Evolutionary conservation across 208 protist genomes (phyloP).

Genomic region (Trypanosoma platydactyli): DNA sequence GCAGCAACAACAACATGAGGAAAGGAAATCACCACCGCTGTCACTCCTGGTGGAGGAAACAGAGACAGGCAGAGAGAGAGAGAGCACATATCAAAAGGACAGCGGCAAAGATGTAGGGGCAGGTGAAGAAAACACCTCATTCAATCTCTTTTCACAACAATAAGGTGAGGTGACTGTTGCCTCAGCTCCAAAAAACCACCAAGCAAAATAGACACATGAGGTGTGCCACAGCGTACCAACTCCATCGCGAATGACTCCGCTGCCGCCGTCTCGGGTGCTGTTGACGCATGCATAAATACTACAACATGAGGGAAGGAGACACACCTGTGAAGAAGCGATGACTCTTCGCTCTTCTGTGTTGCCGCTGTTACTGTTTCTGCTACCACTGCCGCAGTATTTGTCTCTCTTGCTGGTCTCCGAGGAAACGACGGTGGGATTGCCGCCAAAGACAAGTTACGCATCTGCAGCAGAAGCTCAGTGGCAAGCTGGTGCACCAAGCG

Average conservation of each 20-base stretch:
- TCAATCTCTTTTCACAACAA: conserved; percentile 26
- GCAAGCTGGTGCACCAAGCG: conserved; percentile 42
- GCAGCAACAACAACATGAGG: no score
- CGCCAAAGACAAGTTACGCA: conserved; percentile 45
- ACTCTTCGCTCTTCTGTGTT: background rate
- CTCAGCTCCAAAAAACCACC: conserved; percentile 51
- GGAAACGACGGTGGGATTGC: conserved; percentile 23
- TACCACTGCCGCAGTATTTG: background rate
- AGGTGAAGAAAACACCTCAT: background rate
- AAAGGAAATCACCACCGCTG: no score
- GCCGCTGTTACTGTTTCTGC: background rate
- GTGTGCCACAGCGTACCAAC: conserved; percentile 50
- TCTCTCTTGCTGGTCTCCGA: background rate
- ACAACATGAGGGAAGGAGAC: conserved; percentile 23
- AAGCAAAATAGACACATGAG: conserved; percentile 60
- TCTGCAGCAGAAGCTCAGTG: conserved; percentile 45
- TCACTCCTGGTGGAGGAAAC: background rate
- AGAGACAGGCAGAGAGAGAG: background rate
- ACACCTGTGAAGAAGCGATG: background rate
- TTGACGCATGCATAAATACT: conserved; percentile 17
- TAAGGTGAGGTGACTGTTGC: conserved; percentile 37
- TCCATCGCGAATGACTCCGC: conserved; percentile 47
- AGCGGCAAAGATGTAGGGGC: conserved; percentile 6
- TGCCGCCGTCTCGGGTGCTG: conserved; percentile 23
- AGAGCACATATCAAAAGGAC: background rate